Evolutionary conservation across 371 early-diverging fungal species (phyloP), one percentile per base, ranked within the genome.

Genomic region (Mucor sp.): DNA sequence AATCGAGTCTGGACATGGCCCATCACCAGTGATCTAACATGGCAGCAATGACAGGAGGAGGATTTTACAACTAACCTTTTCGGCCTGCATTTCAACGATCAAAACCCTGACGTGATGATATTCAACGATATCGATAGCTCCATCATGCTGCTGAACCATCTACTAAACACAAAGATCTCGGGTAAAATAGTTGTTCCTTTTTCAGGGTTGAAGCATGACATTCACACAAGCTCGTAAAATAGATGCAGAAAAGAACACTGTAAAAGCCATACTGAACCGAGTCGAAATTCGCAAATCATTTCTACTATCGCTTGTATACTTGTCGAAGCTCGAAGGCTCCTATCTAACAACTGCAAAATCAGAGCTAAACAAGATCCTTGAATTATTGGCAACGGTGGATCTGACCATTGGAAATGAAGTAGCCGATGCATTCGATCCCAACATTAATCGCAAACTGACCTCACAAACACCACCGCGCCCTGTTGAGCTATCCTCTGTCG

Each of bases 401-500:
- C 11, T 62, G 6, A 14, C 62, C 0, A 6, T 48, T 1, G 62
- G 44, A 15, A 32, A 63, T 39, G 70, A 64, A 12, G 48, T 71
- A 4, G n/a, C 67, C 4, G 62, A 73, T 1, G 89, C 87, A 0
- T 91, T 93, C 74, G 91, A 93, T 69, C 82, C 89, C 17, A 78
- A 80, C 8, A 85, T 91, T 41, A 91, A 89, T 65, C 78, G 90
- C 15, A 91, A 90, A 68, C 71, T 90, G 6, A 87, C 87, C 14
- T 78, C 89, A 12, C 89, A 90, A 65, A 85, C 90, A 30, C 91
- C 91, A 0, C 91, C 91, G 57, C 83, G 91, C n/a, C 88, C 90
- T 15, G 86, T 90, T 15, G 80, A 81, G 3, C 74, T 89, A 3
- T 69, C 77, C 27, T 72, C 87, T 2, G 62, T 77, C 28, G 65